These are phyloP conservation scores for Aspergillus tamarii DNA, from an alignment of 2,329 filamentous ascomycete genomes.

Conservation along the genomic window DNA sequence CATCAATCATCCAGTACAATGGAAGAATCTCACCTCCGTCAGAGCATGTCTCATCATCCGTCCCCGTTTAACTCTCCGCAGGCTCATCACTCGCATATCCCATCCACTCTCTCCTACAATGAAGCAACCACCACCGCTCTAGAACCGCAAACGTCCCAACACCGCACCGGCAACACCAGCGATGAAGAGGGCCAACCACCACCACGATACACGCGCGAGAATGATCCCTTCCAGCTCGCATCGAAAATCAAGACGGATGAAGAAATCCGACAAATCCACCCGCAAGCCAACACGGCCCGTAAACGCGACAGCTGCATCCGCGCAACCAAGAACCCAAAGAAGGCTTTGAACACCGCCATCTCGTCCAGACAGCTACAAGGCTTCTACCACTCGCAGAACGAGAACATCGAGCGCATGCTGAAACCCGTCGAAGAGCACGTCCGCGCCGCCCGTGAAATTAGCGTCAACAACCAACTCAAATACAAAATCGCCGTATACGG, in stretches of 20 bases:
- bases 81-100: conserved; percentile 11
- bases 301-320: conserved; percentile 60
- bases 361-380: conserved; percentile 57
- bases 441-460: conserved; percentile 76
- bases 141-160: conserved; percentile 33
- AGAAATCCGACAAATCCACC: conserved; percentile 74
- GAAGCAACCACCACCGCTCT: conserved; percentile 48
- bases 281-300: conserved; percentile 71
- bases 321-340: conserved; percentile 38
- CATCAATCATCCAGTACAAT: conserved; percentile 12
- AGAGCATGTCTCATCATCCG: conserved; percentile 33
- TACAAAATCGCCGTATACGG: conserved; percentile 65
- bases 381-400: conserved; percentile 91
- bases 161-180: conserved; percentile 25
- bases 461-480: conserved; percentile 75
- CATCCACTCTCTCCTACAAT: conserved; percentile 26
- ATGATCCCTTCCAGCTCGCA: conserved; percentile 81
- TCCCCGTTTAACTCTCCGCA: conserved; percentile 28
- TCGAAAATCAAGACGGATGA: conserved; percentile 74
- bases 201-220: conserved; percentile 64
- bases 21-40: conserved; percentile 32
- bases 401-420: conserved; percentile 86
- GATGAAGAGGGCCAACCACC: conserved; percentile 52
- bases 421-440: conserved; percentile 93
- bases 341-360: conserved; percentile 1